These are phyloP conservation scores for Botrytis fabae DNA, from an alignment of 2,329 filamentous ascomycete species.

Conservation along the genomic window DNA sequence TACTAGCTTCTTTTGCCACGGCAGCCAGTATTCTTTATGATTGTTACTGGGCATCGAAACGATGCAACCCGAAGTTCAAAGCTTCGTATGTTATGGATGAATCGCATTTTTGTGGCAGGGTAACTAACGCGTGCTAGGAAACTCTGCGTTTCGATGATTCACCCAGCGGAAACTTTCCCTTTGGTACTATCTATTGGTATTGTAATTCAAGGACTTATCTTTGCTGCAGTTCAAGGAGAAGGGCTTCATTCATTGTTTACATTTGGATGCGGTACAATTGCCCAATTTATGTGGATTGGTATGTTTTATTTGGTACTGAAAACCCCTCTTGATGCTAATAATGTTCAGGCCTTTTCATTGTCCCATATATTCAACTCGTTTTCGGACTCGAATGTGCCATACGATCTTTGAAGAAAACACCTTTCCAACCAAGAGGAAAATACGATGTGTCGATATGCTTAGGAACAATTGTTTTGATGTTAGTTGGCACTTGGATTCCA, in stretches of 20 bases:
- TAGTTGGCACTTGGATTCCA: constrained; percentile 59
- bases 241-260: constrained; percentile 55
- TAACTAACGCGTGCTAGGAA: constrained; percentile 34
- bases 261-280: constrained; percentile 53
- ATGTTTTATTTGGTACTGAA: constrained; percentile 29
- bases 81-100: constrained; percentile 46
- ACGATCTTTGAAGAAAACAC: constrained; percentile 53
- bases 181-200: constrained; percentile 59
- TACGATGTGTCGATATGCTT: constrained; percentile 62
- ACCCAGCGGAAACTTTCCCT: constrained; percentile 48
- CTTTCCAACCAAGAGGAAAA: constrained; percentile 59
- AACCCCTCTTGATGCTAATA: constrained; percentile 28
- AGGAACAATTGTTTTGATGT: constrained; percentile 50
- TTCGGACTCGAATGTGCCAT: constrained; percentile 63
- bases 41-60: constrained; percentile 42
- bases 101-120: constrained; percentile 38
- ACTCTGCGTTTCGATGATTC: constrained; percentile 40
- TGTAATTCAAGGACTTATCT: constrained; percentile 57
- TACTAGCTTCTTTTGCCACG: constrained; percentile 57
- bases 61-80: constrained; percentile 40
- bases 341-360: constrained; percentile 62
- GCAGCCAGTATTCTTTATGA: constrained; percentile 58
- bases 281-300: constrained; percentile 63
- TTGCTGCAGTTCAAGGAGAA: constrained; percentile 56
- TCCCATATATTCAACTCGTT: constrained; percentile 64